Evolutionary conservation across 1,284 basidiomycete genomes (phyloP).

Genomic region (Tilletia caries): DNA sequence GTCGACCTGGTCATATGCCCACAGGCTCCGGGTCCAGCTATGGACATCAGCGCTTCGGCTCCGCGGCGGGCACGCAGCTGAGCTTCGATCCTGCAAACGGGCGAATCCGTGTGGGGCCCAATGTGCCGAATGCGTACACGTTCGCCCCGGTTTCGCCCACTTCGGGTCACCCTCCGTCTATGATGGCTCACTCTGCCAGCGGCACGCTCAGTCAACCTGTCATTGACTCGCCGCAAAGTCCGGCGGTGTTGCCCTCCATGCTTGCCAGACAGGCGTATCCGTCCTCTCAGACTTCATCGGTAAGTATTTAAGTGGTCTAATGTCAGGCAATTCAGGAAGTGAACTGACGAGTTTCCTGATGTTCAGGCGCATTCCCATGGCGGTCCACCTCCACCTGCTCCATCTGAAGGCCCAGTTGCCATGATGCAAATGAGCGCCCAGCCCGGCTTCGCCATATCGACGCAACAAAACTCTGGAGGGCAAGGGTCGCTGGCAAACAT

Average conservation of each 20-base stretch:
- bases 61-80: constrained; percentile 1
- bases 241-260: background rate
- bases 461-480: background rate
- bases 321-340: too few relatives aligned
- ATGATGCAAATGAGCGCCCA: constrained; percentile 10
- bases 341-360: too few relatives aligned
- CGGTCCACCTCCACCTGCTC: background rate
- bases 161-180: background rate
- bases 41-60: background rate
- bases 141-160: background rate
- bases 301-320: background rate
- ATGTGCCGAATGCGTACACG: background rate
- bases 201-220: background rate
- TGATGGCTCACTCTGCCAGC: constrained; percentile 10
- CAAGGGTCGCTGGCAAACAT: background rate
- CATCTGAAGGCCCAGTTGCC: background rate
- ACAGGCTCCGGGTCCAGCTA: background rate
- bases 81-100: constrained; percentile 13
- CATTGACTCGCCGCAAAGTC: background rate
- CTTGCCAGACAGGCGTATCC: too few relatives aligned
- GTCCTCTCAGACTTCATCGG: background rate
- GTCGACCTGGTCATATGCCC: background rate
- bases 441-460: background rate
- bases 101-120: background rate
- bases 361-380: background rate